Conservation (phyloP, 768 basidiomycete genomes). For the Clitopilus hobsonii region DNA sequence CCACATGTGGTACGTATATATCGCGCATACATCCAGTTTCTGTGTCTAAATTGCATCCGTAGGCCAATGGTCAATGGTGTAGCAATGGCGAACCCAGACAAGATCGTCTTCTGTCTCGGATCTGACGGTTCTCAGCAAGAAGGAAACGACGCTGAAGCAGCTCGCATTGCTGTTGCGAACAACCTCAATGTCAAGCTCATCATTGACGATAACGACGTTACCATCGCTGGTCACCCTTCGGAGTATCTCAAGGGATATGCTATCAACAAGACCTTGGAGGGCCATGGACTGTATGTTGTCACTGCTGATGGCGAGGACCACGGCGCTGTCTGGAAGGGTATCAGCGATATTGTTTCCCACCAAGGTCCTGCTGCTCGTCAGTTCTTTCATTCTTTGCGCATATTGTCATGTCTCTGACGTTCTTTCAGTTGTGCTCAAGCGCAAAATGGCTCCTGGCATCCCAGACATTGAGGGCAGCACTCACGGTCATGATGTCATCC, state of each 20-base stretch:
- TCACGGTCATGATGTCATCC: constrained; percentile 84
- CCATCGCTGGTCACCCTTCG: constrained; percentile 88
- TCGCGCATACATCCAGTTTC: not conserved
- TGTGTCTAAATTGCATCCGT: constrained; percentile 2
- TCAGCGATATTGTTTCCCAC: constrained; percentile 49
- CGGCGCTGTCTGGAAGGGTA: constrained; percentile 68
- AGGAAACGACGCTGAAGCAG: constrained; percentile 88
- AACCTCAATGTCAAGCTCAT: constrained; percentile 79
- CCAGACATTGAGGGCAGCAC: constrained; percentile 73
- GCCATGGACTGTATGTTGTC: constrained; percentile 78
- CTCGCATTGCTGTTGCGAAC: constrained; percentile 81
- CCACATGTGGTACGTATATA: constrained; percentile 66
- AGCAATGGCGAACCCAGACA: constrained; percentile 72
- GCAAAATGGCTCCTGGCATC: constrained; percentile 63
- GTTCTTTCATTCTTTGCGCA: constrained; percentile 11
- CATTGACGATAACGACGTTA: constrained; percentile 90
- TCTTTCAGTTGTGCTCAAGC: constrained; percentile 59
- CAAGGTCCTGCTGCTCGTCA: constrained; percentile 77
- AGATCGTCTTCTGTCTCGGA: constrained; percentile 77
- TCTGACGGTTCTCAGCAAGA: constrained; percentile 92
- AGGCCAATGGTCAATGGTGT: constrained; percentile 82
- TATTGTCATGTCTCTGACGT: not conserved
- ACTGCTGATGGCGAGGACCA: constrained; percentile 75
- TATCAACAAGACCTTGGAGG: constrained; percentile 64
- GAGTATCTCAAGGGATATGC: constrained; percentile 80